These are phyloP conservation scores for Canna indica DNA, from an alignment of 176 grass and related monocot species.

Conservation along the genomic window DNA sequence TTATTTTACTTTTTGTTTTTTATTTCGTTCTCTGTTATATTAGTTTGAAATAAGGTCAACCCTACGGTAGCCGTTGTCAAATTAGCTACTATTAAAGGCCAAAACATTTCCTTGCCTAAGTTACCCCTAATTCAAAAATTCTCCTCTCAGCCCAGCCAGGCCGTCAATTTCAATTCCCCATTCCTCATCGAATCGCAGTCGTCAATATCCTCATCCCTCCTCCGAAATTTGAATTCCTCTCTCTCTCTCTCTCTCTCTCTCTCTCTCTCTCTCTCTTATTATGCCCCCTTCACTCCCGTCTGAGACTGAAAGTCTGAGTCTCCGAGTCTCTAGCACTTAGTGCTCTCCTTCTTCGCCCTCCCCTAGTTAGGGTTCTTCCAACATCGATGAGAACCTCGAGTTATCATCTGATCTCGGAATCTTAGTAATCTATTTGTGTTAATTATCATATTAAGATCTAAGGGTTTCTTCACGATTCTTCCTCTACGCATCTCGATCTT, in stretches of 20 bases:
- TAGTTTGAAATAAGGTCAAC: too few relatives aligned
- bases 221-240: neutral
- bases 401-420: neutral
- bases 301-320: neutral
- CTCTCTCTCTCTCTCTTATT: neutral
- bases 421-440: neutral
- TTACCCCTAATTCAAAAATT: neutral
- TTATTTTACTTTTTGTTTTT: too few relatives aligned
- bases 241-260: neutral
- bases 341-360: neutral
- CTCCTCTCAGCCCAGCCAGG: neutral
- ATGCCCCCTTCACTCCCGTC: neutral
- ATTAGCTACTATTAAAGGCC: too few relatives aligned
- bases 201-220: neutral
- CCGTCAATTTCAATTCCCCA: neutral
- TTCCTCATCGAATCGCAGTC: neutral
- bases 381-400: neutral
- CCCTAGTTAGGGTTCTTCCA: neutral
- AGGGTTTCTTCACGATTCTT: neutral
- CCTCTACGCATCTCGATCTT: conserved; percentile 14
- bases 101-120: neutral
- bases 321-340: neutral
- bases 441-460: neutral
- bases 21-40: too few relatives aligned
- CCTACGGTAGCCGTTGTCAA: too few relatives aligned